These are phyloP conservation scores for Cryphonectria naterciae DNA, from an alignment of 2,329 filamentous ascomycete genomes.

Conservation along the genomic window DNA sequence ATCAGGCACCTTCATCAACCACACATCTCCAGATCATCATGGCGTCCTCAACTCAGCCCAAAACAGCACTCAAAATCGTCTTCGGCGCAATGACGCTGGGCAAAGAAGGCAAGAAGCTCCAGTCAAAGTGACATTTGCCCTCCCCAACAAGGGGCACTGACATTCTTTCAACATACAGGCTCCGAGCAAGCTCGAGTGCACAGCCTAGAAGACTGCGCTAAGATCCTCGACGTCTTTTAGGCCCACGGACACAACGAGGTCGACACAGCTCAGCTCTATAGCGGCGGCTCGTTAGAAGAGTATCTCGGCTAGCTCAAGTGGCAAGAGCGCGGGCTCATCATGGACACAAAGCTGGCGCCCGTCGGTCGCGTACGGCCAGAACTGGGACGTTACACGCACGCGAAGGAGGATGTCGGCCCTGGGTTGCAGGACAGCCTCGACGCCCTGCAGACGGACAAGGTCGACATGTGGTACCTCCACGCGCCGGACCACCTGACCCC, in stretches of 20 bases:
- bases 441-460: constrained; percentile 42
- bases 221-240: constrained; percentile 67
- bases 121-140: no score
- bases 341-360: constrained; percentile 50
- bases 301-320: constrained; percentile 47
- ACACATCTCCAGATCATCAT: not conserved
- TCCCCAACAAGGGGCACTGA: not conserved
- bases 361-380: constrained; percentile 22
- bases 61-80: constrained; percentile 32
- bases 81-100: constrained; percentile 40
- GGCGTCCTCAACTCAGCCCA: constrained; percentile 1
- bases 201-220: constrained; percentile 56
- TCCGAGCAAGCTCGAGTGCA: constrained; percentile 36
- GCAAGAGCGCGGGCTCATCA: constrained; percentile 42
- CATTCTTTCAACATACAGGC: constrained; percentile 18
- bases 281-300: constrained; percentile 65
- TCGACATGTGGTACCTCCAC: constrained; percentile 57
- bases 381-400: constrained; percentile 29
- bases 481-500: constrained; percentile 52
- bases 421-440: constrained; percentile 42
- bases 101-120: constrained; percentile 22
- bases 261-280: constrained; percentile 70
- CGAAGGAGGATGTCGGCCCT: constrained; percentile 38
- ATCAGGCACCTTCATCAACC: no score
- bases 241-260: constrained; percentile 69